These are phyloP conservation scores for Hirsutella thompsonii DNA, from an alignment of 2,329 filamentous ascomycete species.

Conservation along the genomic window DNA sequence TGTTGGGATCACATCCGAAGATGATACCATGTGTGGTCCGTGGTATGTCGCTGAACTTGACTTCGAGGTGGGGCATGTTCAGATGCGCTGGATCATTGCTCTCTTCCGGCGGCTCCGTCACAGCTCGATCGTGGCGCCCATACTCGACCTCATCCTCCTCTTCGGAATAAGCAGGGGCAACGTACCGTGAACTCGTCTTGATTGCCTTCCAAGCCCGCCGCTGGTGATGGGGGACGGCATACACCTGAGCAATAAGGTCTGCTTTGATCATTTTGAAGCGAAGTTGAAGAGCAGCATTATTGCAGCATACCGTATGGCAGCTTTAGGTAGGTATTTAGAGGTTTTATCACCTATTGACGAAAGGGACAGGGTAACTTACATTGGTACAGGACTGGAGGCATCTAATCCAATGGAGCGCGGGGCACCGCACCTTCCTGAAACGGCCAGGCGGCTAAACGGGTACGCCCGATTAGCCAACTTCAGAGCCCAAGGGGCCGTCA, in stretches of 20 bases:
- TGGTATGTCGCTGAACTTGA: conserved; percentile 8
- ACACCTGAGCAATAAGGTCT: conserved; percentile 2
- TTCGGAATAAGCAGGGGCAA: not conserved
- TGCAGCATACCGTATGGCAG: not conserved
- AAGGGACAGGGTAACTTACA: too few relatives aligned
- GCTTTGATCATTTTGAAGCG: conserved; percentile 2
- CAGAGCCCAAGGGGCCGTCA: too few relatives aligned
- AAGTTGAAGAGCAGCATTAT: not conserved
- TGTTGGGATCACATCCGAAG: conserved; percentile 6
- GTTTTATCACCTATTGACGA: too few relatives aligned
- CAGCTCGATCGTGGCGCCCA: not conserved
- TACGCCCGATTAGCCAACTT: too few relatives aligned
- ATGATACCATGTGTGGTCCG: conserved; percentile 5
- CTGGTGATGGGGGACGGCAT: not conserved
- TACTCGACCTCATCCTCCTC: not conserved
- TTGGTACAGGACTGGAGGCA: too few relatives aligned
- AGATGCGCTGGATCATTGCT: not conserved
- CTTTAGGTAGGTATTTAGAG: too few relatives aligned
- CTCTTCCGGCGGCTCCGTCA: not conserved
- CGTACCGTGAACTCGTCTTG: not conserved
- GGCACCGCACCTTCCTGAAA: too few relatives aligned
- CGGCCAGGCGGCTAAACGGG: too few relatives aligned
- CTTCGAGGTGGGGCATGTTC: conserved; percentile 1
- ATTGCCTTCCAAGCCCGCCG: not conserved
- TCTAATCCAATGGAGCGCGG: too few relatives aligned